phyloP scores from a whole-genome alignment of 2,329 filamentous ascomycete species.

The Colletotrichum tropicale region DNA sequence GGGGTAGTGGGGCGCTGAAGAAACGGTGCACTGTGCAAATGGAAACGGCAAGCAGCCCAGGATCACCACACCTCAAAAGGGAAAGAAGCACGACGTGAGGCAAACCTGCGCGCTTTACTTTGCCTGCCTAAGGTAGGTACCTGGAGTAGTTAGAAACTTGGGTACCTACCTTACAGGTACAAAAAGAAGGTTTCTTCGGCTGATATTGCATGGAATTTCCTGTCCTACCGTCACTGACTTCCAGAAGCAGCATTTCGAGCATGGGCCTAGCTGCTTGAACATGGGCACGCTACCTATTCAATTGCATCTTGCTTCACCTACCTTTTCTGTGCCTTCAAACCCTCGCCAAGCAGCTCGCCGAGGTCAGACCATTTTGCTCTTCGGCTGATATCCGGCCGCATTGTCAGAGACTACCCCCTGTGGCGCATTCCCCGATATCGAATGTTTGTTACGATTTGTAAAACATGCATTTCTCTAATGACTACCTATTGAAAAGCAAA shows the following conservation, averaged over 20 bases:
- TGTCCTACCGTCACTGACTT: not conserved
- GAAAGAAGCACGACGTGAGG: not conserved
- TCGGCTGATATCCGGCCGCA: not conserved
- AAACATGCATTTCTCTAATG: not conserved
- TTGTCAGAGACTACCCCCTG: not conserved
- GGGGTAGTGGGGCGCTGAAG: constrained; percentile 20
- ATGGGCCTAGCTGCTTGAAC: not conserved
- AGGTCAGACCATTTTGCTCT: not conserved
- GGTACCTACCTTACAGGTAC: not conserved
- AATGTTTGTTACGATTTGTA: not conserved
- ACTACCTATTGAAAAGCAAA: not conserved
- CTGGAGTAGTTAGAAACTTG: not conserved
- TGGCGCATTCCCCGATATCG: not conserved
- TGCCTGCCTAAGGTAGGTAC: not conserved
- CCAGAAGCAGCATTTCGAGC: not conserved
- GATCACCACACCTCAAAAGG: not conserved
- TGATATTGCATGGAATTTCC: not conserved
- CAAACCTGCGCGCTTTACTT: not conserved
- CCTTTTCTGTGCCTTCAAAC: too few relatives aligned
- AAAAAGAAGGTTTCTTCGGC: not conserved
- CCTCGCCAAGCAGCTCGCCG: not conserved
- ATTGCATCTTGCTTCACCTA: not conserved
- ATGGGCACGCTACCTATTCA: not conserved
- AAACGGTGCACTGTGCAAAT: not conserved
- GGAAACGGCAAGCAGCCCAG: not conserved